phyloP scores from a whole-genome alignment of 2,329 filamentous ascomycete genomes.

The Botrytis elliptica region DNA sequence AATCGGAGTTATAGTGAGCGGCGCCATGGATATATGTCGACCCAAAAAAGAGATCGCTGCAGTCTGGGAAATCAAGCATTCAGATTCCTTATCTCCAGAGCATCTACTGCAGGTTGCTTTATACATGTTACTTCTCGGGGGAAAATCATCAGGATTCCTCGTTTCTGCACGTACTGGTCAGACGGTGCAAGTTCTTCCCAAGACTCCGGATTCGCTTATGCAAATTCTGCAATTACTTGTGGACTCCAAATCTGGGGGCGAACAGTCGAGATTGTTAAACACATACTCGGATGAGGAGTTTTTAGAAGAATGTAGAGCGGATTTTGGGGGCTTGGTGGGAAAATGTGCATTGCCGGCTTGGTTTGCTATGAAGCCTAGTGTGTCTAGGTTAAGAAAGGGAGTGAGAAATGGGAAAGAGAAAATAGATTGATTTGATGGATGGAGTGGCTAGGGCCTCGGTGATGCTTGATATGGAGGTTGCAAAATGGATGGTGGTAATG shows the following conservation, averaged over 20 bases:
- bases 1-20: background rate
- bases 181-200: slow-evolving; percentile 13
- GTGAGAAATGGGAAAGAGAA: background rate
- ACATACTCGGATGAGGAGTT: slow-evolving; percentile 18
- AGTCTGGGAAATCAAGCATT: slow-evolving; percentile 17
- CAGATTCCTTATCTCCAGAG: slow-evolving; percentile 7
- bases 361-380: slow-evolving; percentile 17
- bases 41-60: background rate
- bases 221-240: slow-evolving; percentile 12
- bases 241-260: slow-evolving; percentile 3
- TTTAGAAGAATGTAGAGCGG: background rate
- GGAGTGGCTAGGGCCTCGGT: too few species aligned
- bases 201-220: background rate
- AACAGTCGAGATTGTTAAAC: slow-evolving; percentile 11
- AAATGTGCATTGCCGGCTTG: slow-evolving; percentile 19
- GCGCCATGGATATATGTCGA: slow-evolving; percentile 12
- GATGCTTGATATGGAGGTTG: too few species aligned
- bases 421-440: background rate
- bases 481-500: background rate
- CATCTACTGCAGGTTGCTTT: slow-evolving; percentile 11
- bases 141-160: background rate
- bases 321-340: slow-evolving; percentile 8
- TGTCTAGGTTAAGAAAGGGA: background rate
- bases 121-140: slow-evolving; percentile 11
- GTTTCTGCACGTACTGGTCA: slow-evolving; percentile 17